phyloP scores from a whole-genome alignment of 2,329 filamentous ascomycete genomes.

The Neofusicoccum laricinum region DNA sequence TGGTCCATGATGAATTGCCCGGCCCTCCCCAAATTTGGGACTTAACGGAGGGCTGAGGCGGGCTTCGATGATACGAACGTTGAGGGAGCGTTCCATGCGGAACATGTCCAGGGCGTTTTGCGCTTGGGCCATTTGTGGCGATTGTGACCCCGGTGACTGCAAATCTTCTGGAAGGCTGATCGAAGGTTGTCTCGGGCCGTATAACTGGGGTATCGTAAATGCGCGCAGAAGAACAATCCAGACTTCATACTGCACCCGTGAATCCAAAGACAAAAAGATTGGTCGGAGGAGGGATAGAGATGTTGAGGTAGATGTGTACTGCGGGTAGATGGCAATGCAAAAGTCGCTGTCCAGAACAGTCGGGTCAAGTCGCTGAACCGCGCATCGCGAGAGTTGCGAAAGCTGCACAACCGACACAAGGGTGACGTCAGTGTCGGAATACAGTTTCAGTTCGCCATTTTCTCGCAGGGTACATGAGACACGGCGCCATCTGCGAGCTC shows the following conservation, averaged over 20 bases:
- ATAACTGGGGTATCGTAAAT: slow-evolving; percentile 89
- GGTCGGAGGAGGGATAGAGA: slow-evolving; percentile 77
- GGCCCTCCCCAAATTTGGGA: slow-evolving; percentile 29
- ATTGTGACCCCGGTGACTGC: slow-evolving; percentile 27
- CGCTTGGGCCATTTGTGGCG: slow-evolving; percentile 26
- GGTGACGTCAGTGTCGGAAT: slow-evolving; percentile 78
- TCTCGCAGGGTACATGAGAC: slow-evolving; percentile 94
- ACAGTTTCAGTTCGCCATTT: slow-evolving; percentile 88
- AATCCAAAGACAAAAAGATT: slow-evolving; percentile 84
- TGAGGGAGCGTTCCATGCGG: slow-evolving; percentile 61
- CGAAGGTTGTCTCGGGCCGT: slow-evolving; percentile 61
- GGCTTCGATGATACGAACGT: slow-evolving; percentile 60
- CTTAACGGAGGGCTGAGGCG: slow-evolving; percentile 47
- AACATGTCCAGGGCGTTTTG: slow-evolving; percentile 58
- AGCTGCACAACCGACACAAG: slow-evolving; percentile 82
- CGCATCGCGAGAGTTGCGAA: slow-evolving; percentile 82
- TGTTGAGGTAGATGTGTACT: slow-evolving; percentile 74
- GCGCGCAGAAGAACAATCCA: slow-evolving; percentile 92
- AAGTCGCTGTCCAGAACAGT: slow-evolving; percentile 91
- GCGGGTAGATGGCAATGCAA: slow-evolving; percentile 93
- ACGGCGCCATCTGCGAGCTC: slow-evolving; percentile 71
- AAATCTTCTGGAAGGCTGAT: slow-evolving; percentile 40
- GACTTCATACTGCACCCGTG: slow-evolving; percentile 86
- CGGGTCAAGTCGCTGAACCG: slow-evolving; percentile 83
- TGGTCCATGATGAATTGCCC: slow-evolving; percentile 9